Conservation (phyloP, 2,329 filamentous ascomycete genomes). For the Coniochaeta ligniaria region DNA sequence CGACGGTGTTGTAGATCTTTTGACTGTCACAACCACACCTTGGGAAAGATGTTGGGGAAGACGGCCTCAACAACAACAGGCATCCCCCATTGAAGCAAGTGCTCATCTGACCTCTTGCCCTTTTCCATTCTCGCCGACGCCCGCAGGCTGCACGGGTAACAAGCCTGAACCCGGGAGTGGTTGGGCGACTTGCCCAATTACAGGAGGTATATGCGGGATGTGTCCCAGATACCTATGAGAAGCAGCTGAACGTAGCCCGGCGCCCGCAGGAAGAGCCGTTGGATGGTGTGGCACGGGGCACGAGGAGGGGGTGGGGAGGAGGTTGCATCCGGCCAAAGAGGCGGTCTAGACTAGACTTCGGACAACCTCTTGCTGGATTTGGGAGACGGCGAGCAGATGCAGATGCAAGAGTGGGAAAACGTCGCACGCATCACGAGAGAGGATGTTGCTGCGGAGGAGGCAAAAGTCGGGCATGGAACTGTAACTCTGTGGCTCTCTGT, state of each 20-base stretch:
- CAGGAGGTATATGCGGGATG: neutral
- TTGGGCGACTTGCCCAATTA: neutral
- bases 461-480: neutral
- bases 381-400: neutral
- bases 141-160: neutral
- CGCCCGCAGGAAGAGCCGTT: neutral
- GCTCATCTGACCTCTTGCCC: constrained; percentile 1
- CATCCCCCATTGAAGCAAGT: neutral
- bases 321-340: constrained; percentile 1
- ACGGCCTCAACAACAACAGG: neutral
- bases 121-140: neutral
- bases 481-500: neutral
- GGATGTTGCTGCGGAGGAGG: neutral
- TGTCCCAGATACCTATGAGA: neutral
- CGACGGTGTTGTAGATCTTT: neutral
- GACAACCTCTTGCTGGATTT: neutral
- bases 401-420: neutral
- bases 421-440: constrained; percentile 1
- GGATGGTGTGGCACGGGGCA: neutral
- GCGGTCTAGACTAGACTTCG: neutral
- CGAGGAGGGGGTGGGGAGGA: neutral
- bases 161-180: neutral
- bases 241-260: neutral
- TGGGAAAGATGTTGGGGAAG: neutral
- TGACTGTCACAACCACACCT: neutral